Percentiles rank a stretch among this genome's conserved stretches.
Evolutionary conservation across 345 rosid genomes (phyloP).

Genomic region (Sisymbrium irio): DNA sequence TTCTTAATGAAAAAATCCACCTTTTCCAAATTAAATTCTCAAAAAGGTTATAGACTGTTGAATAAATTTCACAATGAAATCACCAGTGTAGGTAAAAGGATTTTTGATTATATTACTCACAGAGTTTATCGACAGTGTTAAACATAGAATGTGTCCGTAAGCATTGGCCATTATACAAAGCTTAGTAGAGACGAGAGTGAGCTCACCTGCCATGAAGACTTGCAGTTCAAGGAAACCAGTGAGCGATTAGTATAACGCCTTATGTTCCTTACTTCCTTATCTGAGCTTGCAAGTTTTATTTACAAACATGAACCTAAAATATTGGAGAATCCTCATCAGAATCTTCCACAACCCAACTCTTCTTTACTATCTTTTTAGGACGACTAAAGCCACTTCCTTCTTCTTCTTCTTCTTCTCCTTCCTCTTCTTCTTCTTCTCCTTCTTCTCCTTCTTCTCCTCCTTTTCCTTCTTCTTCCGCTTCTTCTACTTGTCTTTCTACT

Average conservation of each 20-base stretch:
- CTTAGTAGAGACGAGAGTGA: background rate
- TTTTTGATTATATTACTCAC: background rate
- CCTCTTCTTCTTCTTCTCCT: background rate
- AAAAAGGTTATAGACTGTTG: background rate
- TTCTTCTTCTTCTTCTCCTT: background rate
- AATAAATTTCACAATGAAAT: no score
- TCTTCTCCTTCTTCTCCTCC: background rate
- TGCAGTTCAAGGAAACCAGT: background rate
- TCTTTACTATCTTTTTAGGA: constrained; percentile 45
- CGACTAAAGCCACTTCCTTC: constrained; percentile 23
- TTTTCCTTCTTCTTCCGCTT: background rate
- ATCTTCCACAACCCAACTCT: constrained; percentile 48
- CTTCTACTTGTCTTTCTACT: no score
- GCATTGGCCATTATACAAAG: background rate
- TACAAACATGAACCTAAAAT: constrained; percentile 15
- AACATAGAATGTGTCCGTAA: background rate
- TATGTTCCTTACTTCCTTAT: constrained; percentile 13
- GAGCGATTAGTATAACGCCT: background rate
- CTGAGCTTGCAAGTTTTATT: constrained; percentile 7
- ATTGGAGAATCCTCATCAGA: constrained; percentile 51
- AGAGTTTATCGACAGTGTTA: background rate
- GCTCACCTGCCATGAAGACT: constrained; percentile 8
- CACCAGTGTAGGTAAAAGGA: background rate
- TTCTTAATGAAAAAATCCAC: background rate
- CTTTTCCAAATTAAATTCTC: background rate